Evolutionary conservation across 2,329 filamentous ascomycete genomes (phyloP).

Genomic region (Geosmithia putterillii): DNA sequence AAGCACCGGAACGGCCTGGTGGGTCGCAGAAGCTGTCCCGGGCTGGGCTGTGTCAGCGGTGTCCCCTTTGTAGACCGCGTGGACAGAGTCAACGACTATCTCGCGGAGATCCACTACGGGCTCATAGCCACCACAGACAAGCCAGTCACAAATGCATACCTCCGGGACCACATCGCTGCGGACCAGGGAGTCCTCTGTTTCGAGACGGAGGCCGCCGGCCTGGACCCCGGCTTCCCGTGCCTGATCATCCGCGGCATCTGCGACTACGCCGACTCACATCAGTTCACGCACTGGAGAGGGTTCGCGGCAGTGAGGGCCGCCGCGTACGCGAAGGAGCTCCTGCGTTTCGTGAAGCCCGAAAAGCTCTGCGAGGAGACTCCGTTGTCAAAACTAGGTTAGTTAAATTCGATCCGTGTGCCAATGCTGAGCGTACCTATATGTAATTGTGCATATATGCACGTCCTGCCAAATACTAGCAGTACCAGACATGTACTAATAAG

Average conservation of each 20-base stretch:
- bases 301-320: slow-evolving; percentile 12
- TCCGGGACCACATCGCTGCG: slow-evolving; percentile 10
- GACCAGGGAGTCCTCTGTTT: slow-evolving; percentile 7
- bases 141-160: slow-evolving; percentile 8
- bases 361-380: no score
- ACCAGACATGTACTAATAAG: no score
- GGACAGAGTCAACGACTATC: not conserved
- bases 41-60: not conserved
- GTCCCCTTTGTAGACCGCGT: not conserved
- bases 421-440: no score
- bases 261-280: slow-evolving; percentile 18
- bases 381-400: no score
- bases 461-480: no score
- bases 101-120: slow-evolving; percentile 7
- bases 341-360: no score
- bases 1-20: not conserved
- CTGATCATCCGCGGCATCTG: slow-evolving; percentile 17
- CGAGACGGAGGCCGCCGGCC: slow-evolving; percentile 5
- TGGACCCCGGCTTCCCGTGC: slow-evolving; percentile 8
- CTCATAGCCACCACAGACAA: slow-evolving; percentile 5
- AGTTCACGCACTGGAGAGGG: slow-evolving; percentile 12
- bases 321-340: slow-evolving; percentile 10
- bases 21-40: not conserved
- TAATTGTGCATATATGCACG: no score
- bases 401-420: no score